Percentiles rank a stretch among this genome's conserved stretches.
These are phyloP conservation scores for Gnomoniopsis smithogilvyi DNA, from an alignment of 2,329 filamentous ascomycete species.

Conservation along the genomic window DNA sequence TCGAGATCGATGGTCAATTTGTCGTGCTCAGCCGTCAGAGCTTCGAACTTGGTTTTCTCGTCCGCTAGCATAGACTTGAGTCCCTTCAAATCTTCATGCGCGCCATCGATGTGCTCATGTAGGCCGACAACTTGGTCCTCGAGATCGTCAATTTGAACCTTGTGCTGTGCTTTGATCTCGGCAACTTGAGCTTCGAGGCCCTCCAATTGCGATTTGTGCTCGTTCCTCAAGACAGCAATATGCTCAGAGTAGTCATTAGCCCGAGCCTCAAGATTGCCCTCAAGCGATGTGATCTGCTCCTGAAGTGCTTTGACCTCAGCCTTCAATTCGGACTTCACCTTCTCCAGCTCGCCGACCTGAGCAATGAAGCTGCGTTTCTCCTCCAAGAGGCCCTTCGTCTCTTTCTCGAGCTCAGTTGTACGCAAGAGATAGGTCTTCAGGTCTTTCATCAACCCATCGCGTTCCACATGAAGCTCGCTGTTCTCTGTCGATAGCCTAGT, in stretches of 20 bases:
- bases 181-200: slow-evolving; percentile 5
- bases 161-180: slow-evolving; percentile 1
- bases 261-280: slow-evolving; percentile 4
- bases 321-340: slow-evolving; percentile 3
- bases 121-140: slow-evolving; percentile 13
- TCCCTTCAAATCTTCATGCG: slow-evolving; percentile 3
- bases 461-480: slow-evolving; percentile 2
- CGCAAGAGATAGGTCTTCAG: slow-evolving; percentile 13
- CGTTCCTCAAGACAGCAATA: slow-evolving; percentile 8
- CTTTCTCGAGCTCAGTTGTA: slow-evolving; percentile 20
- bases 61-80: neutral
- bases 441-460: slow-evolving; percentile 12
- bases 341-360: slow-evolving; percentile 19
- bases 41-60: slow-evolving; percentile 5
- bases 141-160: slow-evolving; percentile 9
- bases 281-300: slow-evolving; percentile 5
- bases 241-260: slow-evolving; percentile 12
- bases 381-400: slow-evolving; percentile 16
- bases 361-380: slow-evolving; percentile 12
- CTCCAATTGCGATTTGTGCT: slow-evolving; percentile 12
- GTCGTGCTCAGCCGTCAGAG: slow-evolving; percentile 11
- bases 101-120: slow-evolving; percentile 9
- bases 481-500: slow-evolving; percentile 18
- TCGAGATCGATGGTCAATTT: slow-evolving; percentile 8
- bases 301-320: slow-evolving; percentile 7